phyloP scores from a whole-genome alignment of 1,284 basidiomycete species.

The Ceratobasidium sp. region DNA sequence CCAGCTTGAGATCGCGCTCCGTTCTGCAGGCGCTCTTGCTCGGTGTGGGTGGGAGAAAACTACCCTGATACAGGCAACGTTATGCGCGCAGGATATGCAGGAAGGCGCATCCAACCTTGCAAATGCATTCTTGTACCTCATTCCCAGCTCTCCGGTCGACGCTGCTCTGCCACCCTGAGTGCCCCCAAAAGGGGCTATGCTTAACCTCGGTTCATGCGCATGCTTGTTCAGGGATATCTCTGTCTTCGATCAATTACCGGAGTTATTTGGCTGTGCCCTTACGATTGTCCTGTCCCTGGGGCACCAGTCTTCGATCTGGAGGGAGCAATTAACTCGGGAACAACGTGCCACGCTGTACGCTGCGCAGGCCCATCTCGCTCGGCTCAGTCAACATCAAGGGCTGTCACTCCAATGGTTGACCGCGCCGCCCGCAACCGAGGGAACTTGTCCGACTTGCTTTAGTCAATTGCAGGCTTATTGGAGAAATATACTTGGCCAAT shows the following conservation, averaged over 20 bases:
- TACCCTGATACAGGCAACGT: not conserved
- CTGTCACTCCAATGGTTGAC: not conserved
- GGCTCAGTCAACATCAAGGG: not conserved
- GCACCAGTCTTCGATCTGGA: constrained; percentile 7
- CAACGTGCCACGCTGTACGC: not conserved
- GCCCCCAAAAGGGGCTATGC: no score
- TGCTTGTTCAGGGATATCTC: not conserved
- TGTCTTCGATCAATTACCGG: no score
- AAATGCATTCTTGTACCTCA: no score
- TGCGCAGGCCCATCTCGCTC: not conserved
- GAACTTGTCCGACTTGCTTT: not conserved
- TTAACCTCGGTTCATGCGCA: not conserved
- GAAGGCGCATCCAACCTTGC: no score
- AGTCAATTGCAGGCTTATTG: not conserved
- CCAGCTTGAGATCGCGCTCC: not conserved
- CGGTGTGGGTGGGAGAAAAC: not conserved
- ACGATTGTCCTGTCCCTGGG: not conserved
- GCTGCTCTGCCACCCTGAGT: not conserved
- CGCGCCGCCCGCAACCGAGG: not conserved
- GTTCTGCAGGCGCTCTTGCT: not conserved
- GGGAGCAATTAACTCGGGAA: not conserved
- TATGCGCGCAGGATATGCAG: no score
- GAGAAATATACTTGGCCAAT: not conserved
- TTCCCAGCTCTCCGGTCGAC: not conserved
- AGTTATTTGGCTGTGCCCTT: not conserved